phyloP scores from a whole-genome alignment of 129 eudicot species.

The Flaveria trinervia region DNA sequence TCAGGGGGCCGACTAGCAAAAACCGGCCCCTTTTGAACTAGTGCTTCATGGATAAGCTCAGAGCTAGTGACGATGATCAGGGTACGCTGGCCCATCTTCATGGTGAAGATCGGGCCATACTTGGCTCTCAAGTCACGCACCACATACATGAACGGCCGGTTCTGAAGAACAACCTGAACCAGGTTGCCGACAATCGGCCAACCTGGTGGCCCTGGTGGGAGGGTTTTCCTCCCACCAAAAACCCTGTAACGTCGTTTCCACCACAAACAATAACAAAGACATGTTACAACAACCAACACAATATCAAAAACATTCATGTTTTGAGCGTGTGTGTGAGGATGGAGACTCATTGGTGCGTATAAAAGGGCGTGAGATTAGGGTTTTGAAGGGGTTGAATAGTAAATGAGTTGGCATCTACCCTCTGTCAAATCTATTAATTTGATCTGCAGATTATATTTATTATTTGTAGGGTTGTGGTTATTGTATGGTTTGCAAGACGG shows the following conservation, averaged over 20 bases:
- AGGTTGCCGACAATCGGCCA: slow-evolving; percentile 95
- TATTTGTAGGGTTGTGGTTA: slow-evolving; percentile 24
- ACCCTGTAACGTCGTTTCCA: slow-evolving; percentile 51
- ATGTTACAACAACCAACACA: slow-evolving; percentile 31
- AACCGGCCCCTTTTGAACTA: slow-evolving; percentile 68
- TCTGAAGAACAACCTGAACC: slow-evolving; percentile 78
- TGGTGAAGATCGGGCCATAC: slow-evolving; percentile 94
- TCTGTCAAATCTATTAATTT: slow-evolving; percentile 35
- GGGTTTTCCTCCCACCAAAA: slow-evolving; percentile 38
- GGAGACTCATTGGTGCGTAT: slow-evolving; percentile 5
- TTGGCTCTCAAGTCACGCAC: slow-evolving; percentile 72
- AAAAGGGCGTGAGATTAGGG: slow-evolving; percentile 17
- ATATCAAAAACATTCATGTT: slow-evolving; percentile 61
- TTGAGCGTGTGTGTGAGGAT: slow-evolving; percentile 8
- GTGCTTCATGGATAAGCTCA: slow-evolving; percentile 91
- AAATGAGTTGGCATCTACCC: slow-evolving; percentile 52
- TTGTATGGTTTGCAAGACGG: slow-evolving; percentile 14
- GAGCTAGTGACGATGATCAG: slow-evolving; percentile 73
- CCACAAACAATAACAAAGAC: slow-evolving; percentile 55
- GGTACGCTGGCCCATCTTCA: slow-evolving; percentile 98
- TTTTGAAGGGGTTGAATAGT: slow-evolving; percentile 31
- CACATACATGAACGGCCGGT: slow-evolving; percentile 71
- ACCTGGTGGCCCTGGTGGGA: slow-evolving; percentile 96
- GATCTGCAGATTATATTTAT: slow-evolving; percentile 27
- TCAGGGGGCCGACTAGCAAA: slow-evolving; percentile 91